Evolutionary conservation across 495 filamentous ascomycete genomes (phyloP).

Genomic region (Penicillium cinerascens): DNA sequence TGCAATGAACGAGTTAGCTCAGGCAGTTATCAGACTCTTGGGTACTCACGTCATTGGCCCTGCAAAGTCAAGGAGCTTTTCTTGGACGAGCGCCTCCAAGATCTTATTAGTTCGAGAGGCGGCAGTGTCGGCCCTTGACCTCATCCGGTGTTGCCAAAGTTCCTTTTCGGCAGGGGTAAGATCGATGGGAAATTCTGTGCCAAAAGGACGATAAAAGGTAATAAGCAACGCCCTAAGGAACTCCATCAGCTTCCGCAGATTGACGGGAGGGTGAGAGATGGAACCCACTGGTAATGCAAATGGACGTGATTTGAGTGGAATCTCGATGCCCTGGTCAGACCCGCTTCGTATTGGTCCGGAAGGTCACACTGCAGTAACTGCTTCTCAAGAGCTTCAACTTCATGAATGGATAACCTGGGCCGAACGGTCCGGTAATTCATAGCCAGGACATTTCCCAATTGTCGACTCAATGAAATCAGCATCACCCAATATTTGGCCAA

Average conservation of each 20-base stretch:
- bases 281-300: slow-evolving; percentile 33
- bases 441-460: slow-evolving; percentile 21
- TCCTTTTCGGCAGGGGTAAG: slow-evolving; percentile 3
- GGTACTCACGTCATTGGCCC: slow-evolving; percentile 33
- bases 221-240: slow-evolving; percentile 21
- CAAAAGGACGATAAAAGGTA: slow-evolving; percentile 31
- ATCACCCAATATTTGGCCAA: slow-evolving; percentile 30
- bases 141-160: slow-evolving; percentile 20
- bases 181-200: slow-evolving; percentile 12
- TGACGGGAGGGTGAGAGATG: not conserved
- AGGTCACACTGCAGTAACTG: slow-evolving; percentile 12
- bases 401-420: slow-evolving; percentile 6
- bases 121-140: slow-evolving; percentile 23
- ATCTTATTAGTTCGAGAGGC: slow-evolving; percentile 33
- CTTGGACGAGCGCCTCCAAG: slow-evolving; percentile 29
- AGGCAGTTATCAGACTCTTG: not conserved
- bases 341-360: slow-evolving; percentile 17
- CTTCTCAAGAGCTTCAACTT: slow-evolving; percentile 26
- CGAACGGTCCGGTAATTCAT: slow-evolving; percentile 19
- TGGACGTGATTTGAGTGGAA: slow-evolving; percentile 32
- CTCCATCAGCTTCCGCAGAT: not conserved
- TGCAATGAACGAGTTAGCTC: not conserved
- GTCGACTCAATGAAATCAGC: slow-evolving; percentile 24
- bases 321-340: slow-evolving; percentile 8
- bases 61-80: slow-evolving; percentile 27